Evolutionary conservation across 345 rosid genomes (phyloP), one percentile per base, ranked within the genome.

Genomic region (Arabidopsis suecica): DNA sequence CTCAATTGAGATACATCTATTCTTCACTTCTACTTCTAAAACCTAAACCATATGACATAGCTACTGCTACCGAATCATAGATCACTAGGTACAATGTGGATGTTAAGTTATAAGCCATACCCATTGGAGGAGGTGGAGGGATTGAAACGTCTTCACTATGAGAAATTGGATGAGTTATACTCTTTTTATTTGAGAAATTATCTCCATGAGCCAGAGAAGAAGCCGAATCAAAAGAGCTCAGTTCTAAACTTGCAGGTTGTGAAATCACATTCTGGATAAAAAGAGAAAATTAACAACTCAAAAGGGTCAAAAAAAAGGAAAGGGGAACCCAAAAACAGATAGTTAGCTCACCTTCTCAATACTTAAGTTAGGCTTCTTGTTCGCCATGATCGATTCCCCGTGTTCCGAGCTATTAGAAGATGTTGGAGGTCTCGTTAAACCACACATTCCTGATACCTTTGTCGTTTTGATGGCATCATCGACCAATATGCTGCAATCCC

Each of bases 111-210:
- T 66, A 49, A 75, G 61, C 67, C 66, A 63, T 83, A 91, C 93
- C 91, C 73, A 86, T 75, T 6, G 76, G 57, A 65, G 92, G 90
- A 49, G 91, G 97, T 51, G 81, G 80, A 10, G 87, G 93, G 67
- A 90, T 84, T 62, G 51, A 40, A 62, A 62, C 82, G 34, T 59
- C 62, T 40, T 64, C 54, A 60, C 34, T 33, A 54, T 13, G 55
- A 66, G 63, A 61, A 50, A 48, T 56, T 60, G 49, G 30, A 60
- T 73, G 38, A 14, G 18, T 49, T 33, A 28, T 53, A 51, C 50
- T 64, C 59, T 73, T 51, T 36, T 64, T 23, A 77, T 61, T 42
- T 64, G 82, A 72, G 41, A 58, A 16, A 50, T 62, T 71, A 72
- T 60, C 83, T 71, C 16, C 67, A 47, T 79, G 69, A 57, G 78